phyloP scores from a whole-genome alignment of 169 alveolate species.

The Cytauxzoon felis region DNA sequence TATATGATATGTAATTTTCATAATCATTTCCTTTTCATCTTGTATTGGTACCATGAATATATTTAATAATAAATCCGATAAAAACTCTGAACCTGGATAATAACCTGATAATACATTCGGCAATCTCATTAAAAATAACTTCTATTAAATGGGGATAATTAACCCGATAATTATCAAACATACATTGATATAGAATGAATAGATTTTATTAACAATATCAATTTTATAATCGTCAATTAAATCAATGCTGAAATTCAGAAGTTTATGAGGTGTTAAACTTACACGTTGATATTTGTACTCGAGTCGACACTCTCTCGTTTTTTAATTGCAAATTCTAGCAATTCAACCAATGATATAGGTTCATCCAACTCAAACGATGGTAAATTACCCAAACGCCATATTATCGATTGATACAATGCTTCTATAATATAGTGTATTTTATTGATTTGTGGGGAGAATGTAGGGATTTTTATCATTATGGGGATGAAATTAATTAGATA shows the following conservation, averaged over 20 bases:
- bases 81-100: conserved; percentile 71
- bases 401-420: conserved; percentile 64
- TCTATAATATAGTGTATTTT: conserved; percentile 43
- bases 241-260: not conserved
- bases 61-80: conserved; percentile 50
- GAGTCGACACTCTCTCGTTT: not conserved
- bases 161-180: too few species aligned
- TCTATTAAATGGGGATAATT: too few species aligned
- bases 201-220: conserved; percentile 21
- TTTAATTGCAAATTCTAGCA: conserved; percentile 50
- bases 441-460: not conserved
- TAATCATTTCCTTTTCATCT: conserved; percentile 11
- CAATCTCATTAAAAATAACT: conserved; percentile 5
- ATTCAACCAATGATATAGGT: conserved; percentile 57
- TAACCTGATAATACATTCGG: conserved; percentile 52
- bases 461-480: too few species aligned
- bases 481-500: too few species aligned
- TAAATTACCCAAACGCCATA: conserved; percentile 70
- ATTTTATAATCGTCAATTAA: not conserved
- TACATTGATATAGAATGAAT: conserved; percentile 35
- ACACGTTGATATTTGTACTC: conserved; percentile 1
- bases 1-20: conserved; percentile 13
- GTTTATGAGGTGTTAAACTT: not conserved
- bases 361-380: conserved; percentile 64
- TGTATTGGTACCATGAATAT: conserved; percentile 11